Evolutionary conservation across 164 flowering plant genomes (phyloP), one percentile per base, ranked within the genome.

Genomic region (Kingdonia uniflora): DNA sequence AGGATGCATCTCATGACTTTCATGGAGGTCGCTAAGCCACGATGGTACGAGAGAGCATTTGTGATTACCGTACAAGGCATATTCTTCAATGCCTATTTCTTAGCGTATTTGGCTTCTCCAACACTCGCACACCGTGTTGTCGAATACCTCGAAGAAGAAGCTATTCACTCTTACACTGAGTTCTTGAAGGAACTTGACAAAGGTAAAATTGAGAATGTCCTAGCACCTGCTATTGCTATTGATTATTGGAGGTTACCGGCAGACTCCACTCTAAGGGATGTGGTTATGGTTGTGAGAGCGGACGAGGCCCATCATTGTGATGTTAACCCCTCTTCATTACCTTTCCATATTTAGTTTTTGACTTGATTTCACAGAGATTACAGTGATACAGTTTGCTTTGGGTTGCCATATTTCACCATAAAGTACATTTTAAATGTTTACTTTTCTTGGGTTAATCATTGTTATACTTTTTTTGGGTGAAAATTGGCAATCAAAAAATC

Each of bases 1-100:
- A 42, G 91, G 21, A 81, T 84, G 91, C 91, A 84, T 52, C 80
- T 84, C 13, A 79, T 81, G 91, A 79, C 91, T 2, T 83, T 83
- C 75, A 83, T 83, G 86, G 90, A 83, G 53, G 82, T 83, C 14
- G 51, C 86, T 11, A 56, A 84, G 59, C 91, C 91, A 0, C 65
- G 49, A 35, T 84, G 91, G 91, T 81, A 84, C 40, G 91, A 84
- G 65, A 69, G 87, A 0, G 85, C 87, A 8, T 69, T 84, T 1
- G 85, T 84, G 7, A 19, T 84, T 23, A 19, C 80, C 0, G 83
- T 84, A 11, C 87, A 83, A 52, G 86, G 82, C 19, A 70, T 77
- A 26, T 83, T 83, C 81, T 80, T 83, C 81, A 83, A 79, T 52
- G 91, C 82, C 16, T 83, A 83, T 60, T 80, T 83, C 71, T 21